Evolutionary conservation across 139 green algal genomes (phyloP), one percentile per base, ranked within the genome.

Genomic region (Trebouxia sp.): DNA sequence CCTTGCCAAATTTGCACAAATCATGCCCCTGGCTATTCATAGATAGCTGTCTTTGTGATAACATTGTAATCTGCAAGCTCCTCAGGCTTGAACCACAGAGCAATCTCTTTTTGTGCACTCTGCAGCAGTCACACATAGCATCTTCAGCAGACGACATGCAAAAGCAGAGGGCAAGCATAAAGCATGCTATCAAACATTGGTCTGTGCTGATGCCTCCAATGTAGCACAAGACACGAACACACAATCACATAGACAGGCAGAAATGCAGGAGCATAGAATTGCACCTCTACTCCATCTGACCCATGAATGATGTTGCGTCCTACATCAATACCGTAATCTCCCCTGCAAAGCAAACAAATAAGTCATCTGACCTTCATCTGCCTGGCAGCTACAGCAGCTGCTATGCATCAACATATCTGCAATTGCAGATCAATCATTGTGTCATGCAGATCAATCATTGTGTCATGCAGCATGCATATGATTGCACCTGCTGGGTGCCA

Each of bases 291-390:
- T 38, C 56, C 86, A 82, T 95, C 92, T 42, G 83, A 91, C 42
- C 90, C 92, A 66, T 95, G 92, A 37, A 95, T 88, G 69, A 94
- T 85, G 85, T 96, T 95, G 50, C 92, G 84, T 0, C 87, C 89
- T 12, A 90, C 65, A 70, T 92, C 88, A 35, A 96, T 77, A n/a
- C 80, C 90, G 65, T 87, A 93, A 70, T 96, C 92, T 30, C 89
- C 69, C 69, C 69, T 77, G 41, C 41, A 77, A 6, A 28, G 26
- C 26, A 35, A 58, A 58, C 26, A 22, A 3, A 6, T 2, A 58
- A 9, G n/a, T n/a, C n/a, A n/a, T n/a, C n/a, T n/a, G n/a, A n/a
- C n/a, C n/a, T n/a, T n/a, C n/a, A n/a, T n/a, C n/a, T n/a, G n/a
- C n/a, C n/a, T n/a, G n/a, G n/a, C n/a, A n/a, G n/a, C n/a, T 28